Percentiles rank a stretch among this genome's conserved stretches.
Conservation (phyloP, 2,329 filamentous ascomycete species). For the Paraphaeosphaeria sporulosa region DNA sequence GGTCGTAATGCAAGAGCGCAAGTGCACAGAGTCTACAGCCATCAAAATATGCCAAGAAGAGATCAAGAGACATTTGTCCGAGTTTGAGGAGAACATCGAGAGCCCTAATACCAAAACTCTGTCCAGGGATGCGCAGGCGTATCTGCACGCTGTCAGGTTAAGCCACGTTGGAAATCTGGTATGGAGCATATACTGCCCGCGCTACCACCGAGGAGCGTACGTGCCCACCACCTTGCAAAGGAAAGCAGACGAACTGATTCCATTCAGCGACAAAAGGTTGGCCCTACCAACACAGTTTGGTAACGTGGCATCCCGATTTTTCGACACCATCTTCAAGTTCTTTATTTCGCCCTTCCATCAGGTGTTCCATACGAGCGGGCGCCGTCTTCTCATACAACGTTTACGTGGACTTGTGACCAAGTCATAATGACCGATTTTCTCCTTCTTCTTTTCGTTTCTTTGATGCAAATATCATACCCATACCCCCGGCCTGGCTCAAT, state of each 20-base stretch:
- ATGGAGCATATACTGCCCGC: conserved; percentile 48
- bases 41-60: conserved; percentile 25
- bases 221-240: background rate
- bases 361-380: background rate
- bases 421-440: background rate
- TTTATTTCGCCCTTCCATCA: conserved; percentile 3
- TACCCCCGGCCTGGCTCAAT: background rate
- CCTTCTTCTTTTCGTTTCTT: background rate
- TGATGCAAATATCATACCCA: background rate
- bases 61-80: conserved; percentile 32
- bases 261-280: background rate
- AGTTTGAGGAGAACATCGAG: conserved; percentile 26
- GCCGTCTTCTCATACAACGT: background rate
- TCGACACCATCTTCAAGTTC: conserved; percentile 4
- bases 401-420: background rate
- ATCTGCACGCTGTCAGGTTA: conserved; percentile 41
- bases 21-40: conserved; percentile 36
- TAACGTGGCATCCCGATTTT: background rate
- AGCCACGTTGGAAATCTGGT: conserved; percentile 46
- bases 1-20: conserved; percentile 51
- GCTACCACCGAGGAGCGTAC: conserved; percentile 32
- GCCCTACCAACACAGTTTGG: background rate
- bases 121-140: conserved; percentile 33
- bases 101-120: conserved; percentile 19
- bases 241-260: background rate